phyloP scores from a whole-genome alignment of 192 early-diverging fungal species.

The Rhizoclosmatium globosum region DNA sequence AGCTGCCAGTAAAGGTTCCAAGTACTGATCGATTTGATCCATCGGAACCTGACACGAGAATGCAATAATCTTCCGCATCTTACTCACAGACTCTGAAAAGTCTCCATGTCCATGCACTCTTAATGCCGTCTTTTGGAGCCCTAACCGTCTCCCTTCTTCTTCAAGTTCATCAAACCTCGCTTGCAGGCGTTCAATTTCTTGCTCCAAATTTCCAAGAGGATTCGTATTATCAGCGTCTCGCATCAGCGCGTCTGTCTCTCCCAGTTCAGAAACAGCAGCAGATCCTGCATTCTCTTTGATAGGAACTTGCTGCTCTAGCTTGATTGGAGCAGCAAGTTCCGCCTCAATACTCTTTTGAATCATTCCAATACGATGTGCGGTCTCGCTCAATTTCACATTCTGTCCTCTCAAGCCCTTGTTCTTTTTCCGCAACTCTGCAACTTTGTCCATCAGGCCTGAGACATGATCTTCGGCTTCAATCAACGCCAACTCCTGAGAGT shows the following conservation, averaged over 20 bases:
- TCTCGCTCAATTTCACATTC: slow-evolving; percentile 16
- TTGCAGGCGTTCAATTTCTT: background rate
- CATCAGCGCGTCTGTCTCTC: background rate
- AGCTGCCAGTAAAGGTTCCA: slow-evolving; percentile 26
- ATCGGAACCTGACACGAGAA: slow-evolving; percentile 29
- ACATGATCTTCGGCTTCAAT: background rate
- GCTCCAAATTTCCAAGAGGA: background rate
- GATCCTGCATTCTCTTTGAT: too few relatives aligned
- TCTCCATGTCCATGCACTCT: slow-evolving; percentile 10
- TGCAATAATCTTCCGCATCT: slow-evolving; percentile 34
- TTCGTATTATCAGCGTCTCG: background rate
- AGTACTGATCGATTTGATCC: slow-evolving; percentile 28
- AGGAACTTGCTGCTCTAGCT: too few relatives aligned
- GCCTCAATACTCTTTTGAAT: background rate
- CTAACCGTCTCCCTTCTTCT: background rate
- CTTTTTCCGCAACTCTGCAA: slow-evolving; percentile 18
- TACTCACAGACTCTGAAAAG: slow-evolving; percentile 1
- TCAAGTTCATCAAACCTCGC: background rate
- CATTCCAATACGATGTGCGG: slow-evolving; percentile 24
- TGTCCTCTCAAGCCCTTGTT: slow-evolving; percentile 30
- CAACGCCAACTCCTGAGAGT: background rate
- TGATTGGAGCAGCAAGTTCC: background rate
- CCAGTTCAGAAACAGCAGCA: too few relatives aligned
- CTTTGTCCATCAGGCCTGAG: background rate
- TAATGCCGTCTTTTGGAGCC: slow-evolving; percentile 17